Percentiles rank a stretch among this genome's conserved stretches.
These are phyloP conservation scores for Lineolata rhizophorae DNA, from an alignment of 495 filamentous ascomycete species.

Conservation along the genomic window DNA sequence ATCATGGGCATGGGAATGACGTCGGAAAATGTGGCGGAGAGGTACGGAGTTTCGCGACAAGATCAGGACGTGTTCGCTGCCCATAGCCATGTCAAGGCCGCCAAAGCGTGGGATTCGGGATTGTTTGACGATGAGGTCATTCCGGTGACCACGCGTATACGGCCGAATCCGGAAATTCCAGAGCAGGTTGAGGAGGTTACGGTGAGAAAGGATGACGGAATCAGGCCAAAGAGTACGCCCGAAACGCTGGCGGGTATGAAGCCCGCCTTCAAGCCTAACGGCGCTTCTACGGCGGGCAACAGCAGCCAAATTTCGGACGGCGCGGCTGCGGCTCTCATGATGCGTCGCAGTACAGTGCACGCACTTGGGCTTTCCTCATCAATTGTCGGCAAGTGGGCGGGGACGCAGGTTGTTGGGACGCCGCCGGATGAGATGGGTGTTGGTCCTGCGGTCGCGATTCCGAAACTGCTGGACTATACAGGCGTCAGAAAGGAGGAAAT, in stretches of 20 bases:
- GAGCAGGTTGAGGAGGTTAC: conserved; percentile 33
- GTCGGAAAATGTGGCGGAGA: conserved; percentile 67
- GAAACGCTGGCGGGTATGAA: conserved; percentile 60
- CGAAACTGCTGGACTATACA: conserved; percentile 45
- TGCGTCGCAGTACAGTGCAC: conserved; percentile 63
- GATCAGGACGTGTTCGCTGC: conserved; percentile 76
- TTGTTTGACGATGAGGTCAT: conserved; percentile 62
- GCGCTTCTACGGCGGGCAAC: conserved; percentile 70
- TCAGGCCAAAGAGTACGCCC: conserved; percentile 38
- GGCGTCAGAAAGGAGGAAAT: conserved; percentile 47
- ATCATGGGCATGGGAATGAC: conserved; percentile 90
- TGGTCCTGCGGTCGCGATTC: conserved; percentile 68
- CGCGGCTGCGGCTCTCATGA: conserved; percentile 60
- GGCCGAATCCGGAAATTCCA: conserved; percentile 39
- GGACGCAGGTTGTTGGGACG: conserved; percentile 49
- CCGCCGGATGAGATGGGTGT: conserved; percentile 85
- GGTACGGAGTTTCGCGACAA: conserved; percentile 47
- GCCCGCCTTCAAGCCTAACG: conserved; percentile 56
- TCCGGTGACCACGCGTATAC: conserved; percentile 39
- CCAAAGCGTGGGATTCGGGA: conserved; percentile 41
- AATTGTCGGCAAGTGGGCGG: conserved; percentile 65
- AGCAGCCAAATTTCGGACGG: conserved; percentile 73
- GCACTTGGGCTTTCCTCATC: conserved; percentile 41
- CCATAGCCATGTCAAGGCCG: conserved; percentile 46
- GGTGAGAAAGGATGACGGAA: conserved; percentile 61